Evolutionary conservation across 495 filamentous ascomycete genomes (phyloP), one percentile per base, ranked within the genome.

Genomic region (Penicillium egyptiacum): DNA sequence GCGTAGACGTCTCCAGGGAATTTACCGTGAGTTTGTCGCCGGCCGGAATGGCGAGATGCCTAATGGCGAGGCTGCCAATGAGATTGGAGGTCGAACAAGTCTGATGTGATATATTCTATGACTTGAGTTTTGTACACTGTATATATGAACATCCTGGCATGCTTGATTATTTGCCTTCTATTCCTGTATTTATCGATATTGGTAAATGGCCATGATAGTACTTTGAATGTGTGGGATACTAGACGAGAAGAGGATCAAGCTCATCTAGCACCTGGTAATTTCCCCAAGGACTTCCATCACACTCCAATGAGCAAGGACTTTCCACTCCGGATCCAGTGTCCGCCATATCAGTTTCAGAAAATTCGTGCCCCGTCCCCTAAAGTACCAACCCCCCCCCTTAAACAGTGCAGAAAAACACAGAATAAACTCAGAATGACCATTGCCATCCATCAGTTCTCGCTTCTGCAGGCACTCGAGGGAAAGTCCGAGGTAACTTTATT

Each of bases 11-110:
- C 65, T 98, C 59, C 79, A 81, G 65, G 80, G 77, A 6, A 96
- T 98, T 56, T 98, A 98, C 68, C 77, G 81, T 6, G 95, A 98
- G 77, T 98, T 98, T 77, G 83, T 96, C 5, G 86, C 87, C 7
- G 91, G 90, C 8, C 81, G 94, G 57, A 96, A 91, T 69, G 94
- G 94, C 25, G 94, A 97, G 70, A 91, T 98, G 91, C 88, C 83
- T 40, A 92, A 85, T 71, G 94, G 94, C 10, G 88, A 98, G 70
- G 91, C 88, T 1, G 84, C 84, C 25, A 94, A 83, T 70, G 94
- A 98, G 73, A 83, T 98, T 68, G 94, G 94, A 4, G 95, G 94
- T 20, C 77, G 94, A 66, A 92, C 86, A 56, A 98, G 91, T 75
- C 77, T 98, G 64, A 96, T 97, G 92, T 96, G 78, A 79, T 61